Percentiles rank a stretch among this genome's conserved stretches.
Evolutionary conservation across 2,329 filamentous ascomycete genomes (phyloP).

Genomic region (Elsinoe perseae): DNA sequence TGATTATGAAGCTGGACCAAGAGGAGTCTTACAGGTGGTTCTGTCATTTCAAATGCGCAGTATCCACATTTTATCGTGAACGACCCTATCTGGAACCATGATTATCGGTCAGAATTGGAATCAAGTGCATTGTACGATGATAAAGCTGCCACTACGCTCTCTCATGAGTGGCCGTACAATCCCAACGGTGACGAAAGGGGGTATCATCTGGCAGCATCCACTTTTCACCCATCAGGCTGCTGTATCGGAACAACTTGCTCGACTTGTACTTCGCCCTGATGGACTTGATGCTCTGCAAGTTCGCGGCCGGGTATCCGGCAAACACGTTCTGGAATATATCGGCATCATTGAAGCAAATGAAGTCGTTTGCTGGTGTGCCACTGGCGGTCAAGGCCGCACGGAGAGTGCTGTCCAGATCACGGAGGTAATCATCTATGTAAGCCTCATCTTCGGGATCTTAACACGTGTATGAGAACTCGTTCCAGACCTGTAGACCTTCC

Average conservation of each 20-base stretch:
- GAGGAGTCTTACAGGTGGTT: not conserved
- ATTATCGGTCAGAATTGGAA: not conserved
- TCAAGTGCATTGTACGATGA: not conserved
- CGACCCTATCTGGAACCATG: not conserved
- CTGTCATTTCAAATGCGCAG: no score
- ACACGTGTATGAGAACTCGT: slow-evolving; percentile 8
- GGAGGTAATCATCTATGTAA: slow-evolving; percentile 3
- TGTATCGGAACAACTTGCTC: slow-evolving; percentile 22
- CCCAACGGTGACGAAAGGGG: not conserved
- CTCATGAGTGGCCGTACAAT: not conserved
- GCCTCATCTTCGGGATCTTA: not conserved
- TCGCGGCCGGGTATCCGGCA: slow-evolving; percentile 26
- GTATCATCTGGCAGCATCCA: not conserved
- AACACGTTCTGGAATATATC: slow-evolving; percentile 26
- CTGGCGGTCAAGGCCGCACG: slow-evolving; percentile 20
- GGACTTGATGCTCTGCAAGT: slow-evolving; percentile 25
- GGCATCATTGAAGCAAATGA: slow-evolving; percentile 26
- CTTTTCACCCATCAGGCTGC: slow-evolving; percentile 12
- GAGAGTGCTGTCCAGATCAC: slow-evolving; percentile 9
- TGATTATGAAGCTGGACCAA: not conserved
- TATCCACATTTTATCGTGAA: no score
- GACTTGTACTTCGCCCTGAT: slow-evolving; percentile 30
- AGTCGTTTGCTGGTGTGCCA: slow-evolving; percentile 17
- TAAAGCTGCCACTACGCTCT: not conserved
- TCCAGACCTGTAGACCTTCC: slow-evolving; percentile 6